These are phyloP conservation scores for Lolium rigidum DNA, from an alignment of 176 grass and related monocot species.

Conservation along the genomic window DNA sequence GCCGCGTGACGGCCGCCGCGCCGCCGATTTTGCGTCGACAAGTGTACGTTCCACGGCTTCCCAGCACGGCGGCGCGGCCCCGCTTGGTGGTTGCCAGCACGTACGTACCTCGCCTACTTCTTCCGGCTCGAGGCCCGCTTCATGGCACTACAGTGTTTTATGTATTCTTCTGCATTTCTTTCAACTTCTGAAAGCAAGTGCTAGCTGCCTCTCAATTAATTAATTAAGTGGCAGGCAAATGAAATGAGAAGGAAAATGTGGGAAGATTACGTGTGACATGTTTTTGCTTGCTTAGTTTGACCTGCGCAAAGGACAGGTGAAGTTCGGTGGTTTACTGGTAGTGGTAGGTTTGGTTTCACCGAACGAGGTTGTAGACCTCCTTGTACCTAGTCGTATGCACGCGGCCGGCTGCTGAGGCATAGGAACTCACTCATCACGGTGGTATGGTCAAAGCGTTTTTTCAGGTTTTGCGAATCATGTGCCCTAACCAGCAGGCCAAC, in stretches of 20 bases:
- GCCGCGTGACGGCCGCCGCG: not conserved
- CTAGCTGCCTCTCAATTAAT: not conserved
- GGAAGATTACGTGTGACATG: not conserved
- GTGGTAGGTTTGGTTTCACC: not conserved
- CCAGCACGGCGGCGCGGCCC: not conserved
- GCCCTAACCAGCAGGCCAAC: not conserved
- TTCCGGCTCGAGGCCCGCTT: not conserved
- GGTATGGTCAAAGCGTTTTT: not conserved
- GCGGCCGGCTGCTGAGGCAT: not conserved
- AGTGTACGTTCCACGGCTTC: not conserved
- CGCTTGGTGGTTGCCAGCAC: not conserved
- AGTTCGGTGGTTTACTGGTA: constrained; percentile 13
- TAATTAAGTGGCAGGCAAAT: not conserved
- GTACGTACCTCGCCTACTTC: not conserved
- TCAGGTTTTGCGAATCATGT: not conserved
- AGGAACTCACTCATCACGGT: not conserved
- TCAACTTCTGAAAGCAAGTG: not conserved
- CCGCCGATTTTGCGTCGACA: not conserved
- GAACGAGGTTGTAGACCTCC: not conserved
- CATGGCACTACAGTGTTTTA: not conserved
- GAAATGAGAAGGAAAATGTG: not conserved
- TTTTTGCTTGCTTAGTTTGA: not conserved
- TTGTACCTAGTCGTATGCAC: not conserved
- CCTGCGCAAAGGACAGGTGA: not conserved
- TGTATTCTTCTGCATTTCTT: not conserved